A percentile compares a stretch with the other conserved stretches of the same genome.
Evolutionary conservation across 1,284 basidiomycete species (phyloP).

Genomic region (Ganoderma sp.): DNA sequence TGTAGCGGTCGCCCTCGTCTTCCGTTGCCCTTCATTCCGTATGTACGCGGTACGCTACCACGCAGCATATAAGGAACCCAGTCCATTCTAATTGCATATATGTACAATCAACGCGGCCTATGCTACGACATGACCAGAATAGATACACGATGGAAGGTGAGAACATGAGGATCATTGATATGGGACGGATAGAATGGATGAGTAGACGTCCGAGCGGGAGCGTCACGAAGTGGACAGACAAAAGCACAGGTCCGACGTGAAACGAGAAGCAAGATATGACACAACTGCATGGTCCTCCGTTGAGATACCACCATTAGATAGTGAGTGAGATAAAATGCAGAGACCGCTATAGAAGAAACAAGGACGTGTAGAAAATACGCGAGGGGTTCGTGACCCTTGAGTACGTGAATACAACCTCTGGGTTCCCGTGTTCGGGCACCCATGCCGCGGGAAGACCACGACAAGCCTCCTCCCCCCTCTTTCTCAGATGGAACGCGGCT

Average conservation of each 20-base stretch:
- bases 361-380: neutral
- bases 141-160: slow-evolving; percentile 20
- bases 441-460: neutral
- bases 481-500: slow-evolving; percentile 19
- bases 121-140: slow-evolving; percentile 25
- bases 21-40: neutral
- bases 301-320: slow-evolving; percentile 17
- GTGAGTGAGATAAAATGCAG: slow-evolving; percentile 22
- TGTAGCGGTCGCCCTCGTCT: slow-evolving; percentile 7
- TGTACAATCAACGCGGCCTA: slow-evolving; percentile 25
- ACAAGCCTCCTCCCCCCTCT: neutral
- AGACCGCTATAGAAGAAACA: slow-evolving; percentile 3
- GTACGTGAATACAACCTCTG: neutral
- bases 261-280: neutral
- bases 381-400: neutral
- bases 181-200: slow-evolving; percentile 2
- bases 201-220: slow-evolving; percentile 6
- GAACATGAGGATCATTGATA: slow-evolving; percentile 8
- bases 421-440: too few relatives aligned
- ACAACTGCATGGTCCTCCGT: slow-evolving; percentile 8
- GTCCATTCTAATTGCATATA: slow-evolving; percentile 24
- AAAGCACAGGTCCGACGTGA: slow-evolving; percentile 5
- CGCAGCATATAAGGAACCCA: neutral
- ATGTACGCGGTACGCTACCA: neutral
- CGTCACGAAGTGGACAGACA: neutral